Evolutionary conservation across 2,329 filamentous ascomycete genomes (phyloP).

Genomic region (Pyricularia sp.): DNA sequence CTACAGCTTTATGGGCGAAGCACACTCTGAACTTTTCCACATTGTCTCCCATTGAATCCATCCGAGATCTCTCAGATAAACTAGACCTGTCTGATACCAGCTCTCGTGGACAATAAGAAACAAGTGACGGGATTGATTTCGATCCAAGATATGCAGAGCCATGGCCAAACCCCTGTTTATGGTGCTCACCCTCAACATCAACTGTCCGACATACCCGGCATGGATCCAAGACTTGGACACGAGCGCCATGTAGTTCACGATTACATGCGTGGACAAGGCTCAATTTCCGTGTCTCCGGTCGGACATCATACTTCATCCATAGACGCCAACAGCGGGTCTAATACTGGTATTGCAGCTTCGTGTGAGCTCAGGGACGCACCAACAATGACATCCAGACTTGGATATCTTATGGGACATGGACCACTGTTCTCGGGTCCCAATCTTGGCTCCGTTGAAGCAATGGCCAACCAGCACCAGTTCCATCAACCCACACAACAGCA

Average conservation of each 20-base stretch:
- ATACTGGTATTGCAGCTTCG: not conserved
- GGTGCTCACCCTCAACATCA: not conserved
- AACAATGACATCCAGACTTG: not conserved
- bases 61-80: not conserved
- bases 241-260: not conserved
- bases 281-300: not conserved
- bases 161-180: not conserved
- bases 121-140: not conserved
- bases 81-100: not conserved
- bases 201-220: not conserved
- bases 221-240: not conserved
- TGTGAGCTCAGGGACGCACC: not conserved
- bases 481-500: constrained; percentile 5
- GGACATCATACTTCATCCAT: not conserved
- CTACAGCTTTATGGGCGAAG: not conserved
- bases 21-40: not conserved
- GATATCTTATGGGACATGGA: not conserved
- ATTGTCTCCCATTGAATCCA: not conserved
- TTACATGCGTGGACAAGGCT: not conserved
- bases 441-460: not conserved
- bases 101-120: not conserved
- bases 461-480: not conserved
- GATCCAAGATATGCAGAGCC: not conserved
- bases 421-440: not conserved
- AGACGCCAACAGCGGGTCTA: not conserved